Percentiles rank a stretch among this genome's conserved stretches.
Conservation (phyloP, 2,329 filamentous ascomycete species). For the Cytospora chrysosperma region DNA sequence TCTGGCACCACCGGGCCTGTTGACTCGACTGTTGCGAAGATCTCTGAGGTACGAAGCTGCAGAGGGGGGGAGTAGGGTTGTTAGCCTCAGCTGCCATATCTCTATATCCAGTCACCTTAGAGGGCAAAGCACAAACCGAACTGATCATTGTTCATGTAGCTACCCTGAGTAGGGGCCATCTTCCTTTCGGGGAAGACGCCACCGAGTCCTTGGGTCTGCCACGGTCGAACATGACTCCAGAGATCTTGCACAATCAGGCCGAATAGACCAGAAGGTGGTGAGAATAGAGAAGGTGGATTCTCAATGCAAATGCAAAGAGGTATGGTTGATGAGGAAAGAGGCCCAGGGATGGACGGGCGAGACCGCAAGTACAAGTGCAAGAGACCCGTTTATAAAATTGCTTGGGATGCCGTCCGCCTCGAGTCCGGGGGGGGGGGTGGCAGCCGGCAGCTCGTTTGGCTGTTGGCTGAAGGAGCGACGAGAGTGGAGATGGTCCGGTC, state of each 20-base stretch:
- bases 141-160: constrained; percentile 66
- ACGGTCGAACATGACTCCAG: constrained; percentile 34
- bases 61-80: constrained; percentile 21
- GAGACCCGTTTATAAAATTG: constrained; percentile 25
- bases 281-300: constrained; percentile 10
- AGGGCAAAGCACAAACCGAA: constrained; percentile 51
- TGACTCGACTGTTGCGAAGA: constrained; percentile 65
- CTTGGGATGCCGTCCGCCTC: constrained; percentile 10
- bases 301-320: constrained; percentile 26
- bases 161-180: constrained; percentile 59
- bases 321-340: constrained; percentile 15
- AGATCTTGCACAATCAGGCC: constrained; percentile 26
- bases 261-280: constrained; percentile 24
- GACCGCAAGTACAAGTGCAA: constrained; percentile 4
- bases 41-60: constrained; percentile 69
- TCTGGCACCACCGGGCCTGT: constrained; percentile 69
- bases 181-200: constrained; percentile 42
- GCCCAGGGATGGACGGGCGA: constrained; percentile 7
- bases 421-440: background rate
- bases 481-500: constrained; percentile 10
- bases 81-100: constrained; percentile 20
- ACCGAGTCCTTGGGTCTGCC: constrained; percentile 36
- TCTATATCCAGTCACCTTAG: constrained; percentile 20
- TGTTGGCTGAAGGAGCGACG: constrained; percentile 8
- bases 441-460: background rate